A percentile compares a stretch with the other conserved stretches of the same genome.
phyloP scores from a whole-genome alignment of 495 filamentous ascomycete species.

The Neurospora sp. region DNA sequence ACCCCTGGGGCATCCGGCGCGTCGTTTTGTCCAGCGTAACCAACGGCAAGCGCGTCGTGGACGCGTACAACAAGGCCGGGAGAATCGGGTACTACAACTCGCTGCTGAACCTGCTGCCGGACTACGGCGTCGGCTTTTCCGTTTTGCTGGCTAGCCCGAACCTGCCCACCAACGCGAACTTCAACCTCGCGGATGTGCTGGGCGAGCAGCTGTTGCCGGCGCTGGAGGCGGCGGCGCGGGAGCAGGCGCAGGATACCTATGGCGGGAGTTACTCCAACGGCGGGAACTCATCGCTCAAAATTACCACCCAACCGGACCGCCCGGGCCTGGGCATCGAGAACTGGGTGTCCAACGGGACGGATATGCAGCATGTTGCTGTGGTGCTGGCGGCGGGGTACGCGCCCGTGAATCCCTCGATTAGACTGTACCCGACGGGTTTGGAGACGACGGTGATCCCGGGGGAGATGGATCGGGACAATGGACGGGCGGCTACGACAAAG shows the following conservation, averaged over 20 bases:
- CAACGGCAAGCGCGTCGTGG: constrained; percentile 39
- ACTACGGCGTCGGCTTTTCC: constrained; percentile 40
- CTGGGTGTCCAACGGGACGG: constrained; percentile 41
- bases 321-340: constrained; percentile 38
- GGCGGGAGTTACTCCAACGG: constrained; percentile 28
- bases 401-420: constrained; percentile 27
- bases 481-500: constrained; percentile 1
- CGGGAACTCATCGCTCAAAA: constrained; percentile 20
- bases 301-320: constrained; percentile 26
- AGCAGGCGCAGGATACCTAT: constrained; percentile 32
- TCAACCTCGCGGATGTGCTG: constrained; percentile 34
- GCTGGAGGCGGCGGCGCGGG: constrained; percentile 32
- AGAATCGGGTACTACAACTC: constrained; percentile 36
- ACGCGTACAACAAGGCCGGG: constrained; percentile 44
- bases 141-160: constrained; percentile 24
- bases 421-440: constrained; percentile 41
- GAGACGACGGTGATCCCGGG: constrained; percentile 15
- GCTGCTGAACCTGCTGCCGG: constrained; percentile 37
- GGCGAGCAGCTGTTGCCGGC: constrained; percentile 33
- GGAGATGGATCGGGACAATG: neutral
- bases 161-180: constrained; percentile 41
- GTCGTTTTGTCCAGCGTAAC: constrained; percentile 16
- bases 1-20: constrained; percentile 49
- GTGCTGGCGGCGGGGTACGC: constrained; percentile 22
- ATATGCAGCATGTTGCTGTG: constrained; percentile 31